phyloP scores from a whole-genome alignment of 2,329 filamentous ascomycete species.

The Monilinia laxa region DNA sequence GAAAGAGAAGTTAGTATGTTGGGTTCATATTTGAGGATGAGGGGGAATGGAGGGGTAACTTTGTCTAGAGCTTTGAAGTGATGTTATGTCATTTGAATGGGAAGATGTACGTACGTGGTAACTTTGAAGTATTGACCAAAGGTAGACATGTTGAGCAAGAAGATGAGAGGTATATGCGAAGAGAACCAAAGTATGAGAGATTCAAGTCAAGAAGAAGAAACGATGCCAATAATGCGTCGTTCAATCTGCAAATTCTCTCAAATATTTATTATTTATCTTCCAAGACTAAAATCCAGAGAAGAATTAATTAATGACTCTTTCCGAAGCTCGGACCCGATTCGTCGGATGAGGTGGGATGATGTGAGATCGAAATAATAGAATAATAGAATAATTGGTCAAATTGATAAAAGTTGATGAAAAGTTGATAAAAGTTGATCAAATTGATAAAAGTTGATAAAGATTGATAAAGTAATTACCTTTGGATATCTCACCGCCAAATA shows the following conservation, averaged over 20 bases:
- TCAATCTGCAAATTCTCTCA: not conserved
- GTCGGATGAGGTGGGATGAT: conserved; percentile 2
- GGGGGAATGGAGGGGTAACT: conserved; percentile 6
- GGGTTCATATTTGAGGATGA: not conserved
- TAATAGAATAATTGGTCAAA: too few relatives aligned
- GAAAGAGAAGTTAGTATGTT: conserved; percentile 22
- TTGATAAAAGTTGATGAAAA: not conserved
- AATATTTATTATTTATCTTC: too few relatives aligned
- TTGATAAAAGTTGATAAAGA: too few relatives aligned
- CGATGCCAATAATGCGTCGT: not conserved
- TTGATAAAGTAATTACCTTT: too few relatives aligned
- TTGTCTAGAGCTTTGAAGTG: not conserved
- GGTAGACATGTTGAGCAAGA: conserved; percentile 67
- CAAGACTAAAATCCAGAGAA: not conserved
- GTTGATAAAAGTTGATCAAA: too few relatives aligned
- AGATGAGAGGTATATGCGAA: not conserved
- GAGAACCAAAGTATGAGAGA: too few relatives aligned
- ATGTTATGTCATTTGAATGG: conserved; percentile 17
- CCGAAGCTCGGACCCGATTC: conserved; percentile 29
- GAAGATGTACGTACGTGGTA: conserved; percentile 56
- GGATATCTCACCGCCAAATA: too few relatives aligned
- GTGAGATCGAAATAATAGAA: not conserved
- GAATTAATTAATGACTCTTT: conserved; percentile 31
- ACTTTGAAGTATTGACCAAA: conserved; percentile 82
- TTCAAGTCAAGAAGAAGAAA: not conserved